Percentiles rank a stretch among this genome's conserved stretches.
Conservation (phyloP, 208 protist species). For the Trypanosoma mega region DNA sequence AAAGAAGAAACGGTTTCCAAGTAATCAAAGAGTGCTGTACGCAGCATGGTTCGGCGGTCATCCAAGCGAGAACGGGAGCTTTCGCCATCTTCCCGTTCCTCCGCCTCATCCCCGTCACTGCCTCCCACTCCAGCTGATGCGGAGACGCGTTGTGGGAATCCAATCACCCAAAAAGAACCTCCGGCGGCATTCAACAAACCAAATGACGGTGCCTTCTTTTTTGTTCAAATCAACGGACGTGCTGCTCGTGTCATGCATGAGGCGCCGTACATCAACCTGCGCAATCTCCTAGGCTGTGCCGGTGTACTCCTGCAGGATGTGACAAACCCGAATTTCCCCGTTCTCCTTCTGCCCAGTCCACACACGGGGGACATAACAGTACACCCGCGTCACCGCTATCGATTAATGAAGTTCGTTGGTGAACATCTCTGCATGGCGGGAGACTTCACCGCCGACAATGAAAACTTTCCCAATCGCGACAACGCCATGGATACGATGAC, state of each 20-base stretch:
- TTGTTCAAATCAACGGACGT: conserved; percentile 28
- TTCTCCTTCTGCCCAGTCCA: conserved; percentile 59
- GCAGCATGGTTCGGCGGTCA: background rate
- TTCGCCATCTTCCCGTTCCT: background rate
- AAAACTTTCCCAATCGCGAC: background rate
- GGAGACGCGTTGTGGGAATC: background rate
- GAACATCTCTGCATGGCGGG: conserved; percentile 49
- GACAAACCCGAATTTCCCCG: conserved; percentile 5
- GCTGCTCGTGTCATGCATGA: conserved; percentile 2
- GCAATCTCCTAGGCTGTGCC: conserved; percentile 16
- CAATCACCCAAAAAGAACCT: no score
- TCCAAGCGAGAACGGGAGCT: background rate
- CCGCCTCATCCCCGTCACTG: background rate
- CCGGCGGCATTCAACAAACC: no score
- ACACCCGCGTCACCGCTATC: conserved; percentile 43
- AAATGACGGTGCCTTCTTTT: conserved; percentile 8
- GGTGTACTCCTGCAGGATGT: conserved; percentile 33
- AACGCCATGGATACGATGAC: background rate
- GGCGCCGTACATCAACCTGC: conserved; percentile 27
- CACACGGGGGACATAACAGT: conserved; percentile 46
- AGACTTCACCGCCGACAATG: conserved; percentile 8
- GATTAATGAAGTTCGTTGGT: conserved; percentile 64
- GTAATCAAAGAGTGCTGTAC: background rate
- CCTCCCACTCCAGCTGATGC: background rate
- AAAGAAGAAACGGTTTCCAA: background rate